Percentiles rank a stretch among this genome's conserved stretches.
phyloP scores from a whole-genome alignment of 2,329 filamentous ascomycete species.

The Hysterium pulicare region DNA sequence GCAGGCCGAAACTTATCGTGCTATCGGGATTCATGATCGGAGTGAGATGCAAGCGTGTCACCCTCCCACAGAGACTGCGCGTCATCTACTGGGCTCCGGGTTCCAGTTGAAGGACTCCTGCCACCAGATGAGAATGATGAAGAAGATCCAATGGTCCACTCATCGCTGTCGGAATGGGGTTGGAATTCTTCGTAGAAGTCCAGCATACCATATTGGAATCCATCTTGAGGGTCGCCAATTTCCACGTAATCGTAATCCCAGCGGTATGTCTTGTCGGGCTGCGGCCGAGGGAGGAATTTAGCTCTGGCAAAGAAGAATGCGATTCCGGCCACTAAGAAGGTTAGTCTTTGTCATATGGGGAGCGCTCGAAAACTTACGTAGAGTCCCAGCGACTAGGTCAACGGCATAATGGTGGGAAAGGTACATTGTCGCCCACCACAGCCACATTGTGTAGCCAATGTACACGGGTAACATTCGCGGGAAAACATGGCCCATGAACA shows the following conservation, averaged over 20 bases:
- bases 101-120: constrained; percentile 53
- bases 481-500: constrained; percentile 93
- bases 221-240: constrained; percentile 61
- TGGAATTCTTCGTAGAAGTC: constrained; percentile 54
- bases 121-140: constrained; percentile 68
- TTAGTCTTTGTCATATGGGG: constrained; percentile 17
- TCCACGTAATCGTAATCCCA: constrained; percentile 98
- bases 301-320: constrained; percentile 80
- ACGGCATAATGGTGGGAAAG: constrained; percentile 96
- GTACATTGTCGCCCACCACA: constrained; percentile 99
- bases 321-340: constrained; percentile 56
- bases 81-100: constrained; percentile 54
- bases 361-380: constrained; percentile 44
- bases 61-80: constrained; percentile 56
- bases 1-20: constrained; percentile 13
- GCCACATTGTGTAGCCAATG: constrained; percentile 81
- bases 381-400: constrained; percentile 81
- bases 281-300: constrained; percentile 76
- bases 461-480: constrained; percentile 77
- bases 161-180: constrained; percentile 67
- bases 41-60: constrained; percentile 50
- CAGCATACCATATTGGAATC: constrained; percentile 55
- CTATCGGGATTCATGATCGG: constrained; percentile 36
- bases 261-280: constrained; percentile 78
- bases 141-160: constrained; percentile 85